A percentile compares a stretch with the other conserved stretches of the same genome.
phyloP scores from a whole-genome alignment of 148 eudicot species.

The Rhododendron mucronatum region DNA sequence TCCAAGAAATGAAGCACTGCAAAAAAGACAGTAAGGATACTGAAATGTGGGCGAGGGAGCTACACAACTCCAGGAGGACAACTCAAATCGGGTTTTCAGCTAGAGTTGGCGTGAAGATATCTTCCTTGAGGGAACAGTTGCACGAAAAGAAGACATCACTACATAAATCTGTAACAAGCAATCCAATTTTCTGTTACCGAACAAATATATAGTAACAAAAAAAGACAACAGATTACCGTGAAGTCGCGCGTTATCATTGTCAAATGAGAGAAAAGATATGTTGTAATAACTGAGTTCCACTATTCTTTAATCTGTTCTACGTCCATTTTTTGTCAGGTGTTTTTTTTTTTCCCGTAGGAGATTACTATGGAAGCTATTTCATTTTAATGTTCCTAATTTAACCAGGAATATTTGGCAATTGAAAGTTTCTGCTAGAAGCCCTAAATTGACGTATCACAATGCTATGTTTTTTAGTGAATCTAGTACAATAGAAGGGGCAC shows the following conservation, averaged over 20 bases:
- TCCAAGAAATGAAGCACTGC: slow-evolving; percentile 30
- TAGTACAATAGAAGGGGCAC: not conserved
- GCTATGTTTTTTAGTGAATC: not conserved
- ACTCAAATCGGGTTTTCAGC: slow-evolving; percentile 39
- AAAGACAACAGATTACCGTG: too few relatives aligned
- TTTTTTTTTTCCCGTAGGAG: not conserved
- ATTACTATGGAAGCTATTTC: not conserved
- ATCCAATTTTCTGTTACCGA: too few relatives aligned
- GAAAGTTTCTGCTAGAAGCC: not conserved
- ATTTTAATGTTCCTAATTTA: not conserved
- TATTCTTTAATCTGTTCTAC: not conserved
- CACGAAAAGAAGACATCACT: slow-evolving; percentile 14
- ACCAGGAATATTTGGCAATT: not conserved
- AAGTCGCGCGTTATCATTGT: too few relatives aligned
- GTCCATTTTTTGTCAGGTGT: not conserved
- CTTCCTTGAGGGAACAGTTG: slow-evolving; percentile 20
- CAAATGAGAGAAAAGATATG: not conserved
- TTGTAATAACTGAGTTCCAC: not conserved
- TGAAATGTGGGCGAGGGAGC: slow-evolving; percentile 36
- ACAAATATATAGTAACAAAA: too few relatives aligned
- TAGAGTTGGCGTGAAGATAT: slow-evolving; percentile 41
- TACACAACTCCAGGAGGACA: slow-evolving; percentile 22
- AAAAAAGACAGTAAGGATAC: slow-evolving; percentile 20
- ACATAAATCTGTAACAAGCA: not conserved
- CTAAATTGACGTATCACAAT: not conserved